Percentiles rank a stretch among this genome's conserved stretches.
phyloP scores from a whole-genome alignment of 768 basidiomycete species.

The Mycena leptocephala region DNA sequence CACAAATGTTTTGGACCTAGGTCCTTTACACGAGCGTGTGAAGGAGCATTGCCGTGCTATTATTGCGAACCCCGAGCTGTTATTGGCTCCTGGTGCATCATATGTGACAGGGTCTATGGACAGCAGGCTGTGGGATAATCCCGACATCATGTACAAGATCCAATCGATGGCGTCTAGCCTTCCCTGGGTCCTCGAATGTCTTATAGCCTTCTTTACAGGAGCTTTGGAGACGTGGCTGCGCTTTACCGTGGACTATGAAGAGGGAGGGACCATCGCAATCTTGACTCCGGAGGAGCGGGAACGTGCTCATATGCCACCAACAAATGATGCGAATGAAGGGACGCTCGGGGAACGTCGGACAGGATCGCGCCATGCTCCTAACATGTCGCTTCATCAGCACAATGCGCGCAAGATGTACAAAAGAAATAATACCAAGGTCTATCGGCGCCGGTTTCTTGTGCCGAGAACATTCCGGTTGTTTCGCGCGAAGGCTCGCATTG shows the following conservation, averaged over 20 bases:
- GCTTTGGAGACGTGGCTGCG: not conserved
- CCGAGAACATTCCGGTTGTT: not conserved
- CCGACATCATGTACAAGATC: constrained; percentile 20
- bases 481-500: not conserved
- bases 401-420: constrained; percentile 1
- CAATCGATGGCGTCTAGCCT: not conserved
- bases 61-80: constrained; percentile 11
- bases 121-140: constrained; percentile 10
- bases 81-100: not conserved
- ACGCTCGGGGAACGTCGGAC: not conserved
- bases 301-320: not conserved
- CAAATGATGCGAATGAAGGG: not conserved
- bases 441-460: not conserved
- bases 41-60: not conserved
- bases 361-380: not conserved
- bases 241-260: not conserved
- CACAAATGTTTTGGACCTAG: constrained; percentile 19
- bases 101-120: constrained; percentile 4
- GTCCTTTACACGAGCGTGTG: not conserved
- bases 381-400: not conserved
- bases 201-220: constrained; percentile 39
- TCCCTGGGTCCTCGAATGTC: constrained; percentile 7
- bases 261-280: not conserved
- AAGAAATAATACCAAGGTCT: not conserved
- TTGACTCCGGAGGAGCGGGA: not conserved